A percentile compares a stretch with the other conserved stretches of the same genome.
These are phyloP conservation scores for Saxispiralis lemnorum DNA, from an alignment of 495 filamentous ascomycete species.

Conservation along the genomic window DNA sequence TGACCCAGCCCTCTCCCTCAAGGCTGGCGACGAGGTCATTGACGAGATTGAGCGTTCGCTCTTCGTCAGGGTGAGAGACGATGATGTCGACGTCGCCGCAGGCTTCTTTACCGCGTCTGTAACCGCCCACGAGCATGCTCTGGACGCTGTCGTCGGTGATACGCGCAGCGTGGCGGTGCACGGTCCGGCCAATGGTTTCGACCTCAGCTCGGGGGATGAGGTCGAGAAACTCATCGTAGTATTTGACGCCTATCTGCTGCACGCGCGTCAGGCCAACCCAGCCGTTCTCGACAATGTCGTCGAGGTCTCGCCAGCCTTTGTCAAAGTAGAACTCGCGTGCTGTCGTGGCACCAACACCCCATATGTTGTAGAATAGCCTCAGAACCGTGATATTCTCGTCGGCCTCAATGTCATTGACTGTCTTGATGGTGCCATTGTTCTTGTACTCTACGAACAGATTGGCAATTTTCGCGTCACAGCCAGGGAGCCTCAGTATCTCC, in stretches of 20 bases:
- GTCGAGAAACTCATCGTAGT: constrained; percentile 65
- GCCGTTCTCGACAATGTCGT: constrained; percentile 70
- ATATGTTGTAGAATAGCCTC: constrained; percentile 59
- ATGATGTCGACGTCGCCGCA: constrained; percentile 76
- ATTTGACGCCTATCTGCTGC: constrained; percentile 93
- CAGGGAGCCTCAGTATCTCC: constrained; percentile 58
- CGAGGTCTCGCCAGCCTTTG: constrained; percentile 56
- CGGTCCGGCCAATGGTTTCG: constrained; percentile 42
- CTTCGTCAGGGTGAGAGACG: constrained; percentile 57
- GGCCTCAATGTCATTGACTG: constrained; percentile 43
- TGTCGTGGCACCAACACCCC: constrained; percentile 73
- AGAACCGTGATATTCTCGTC: constrained; percentile 48
- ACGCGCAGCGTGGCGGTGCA: constrained; percentile 45
- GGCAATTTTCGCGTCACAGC: constrained; percentile 67
- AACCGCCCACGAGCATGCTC: constrained; percentile 65
- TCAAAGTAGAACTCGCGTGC: constrained; percentile 69
- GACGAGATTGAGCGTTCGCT: constrained; percentile 46
- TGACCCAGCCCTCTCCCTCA: constrained; percentile 53
- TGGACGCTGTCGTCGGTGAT: constrained; percentile 38
- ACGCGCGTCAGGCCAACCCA: constrained; percentile 59
- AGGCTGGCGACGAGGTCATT: constrained; percentile 48
- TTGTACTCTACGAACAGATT: constrained; percentile 63
- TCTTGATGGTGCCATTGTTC: constrained; percentile 38
- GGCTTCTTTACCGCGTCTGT: constrained; percentile 59
- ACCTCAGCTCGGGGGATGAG: constrained; percentile 59